Base-by-base conservation (phyloP, 495 filamentous ascomycete genomes). In the Letharia lupina region DNA sequence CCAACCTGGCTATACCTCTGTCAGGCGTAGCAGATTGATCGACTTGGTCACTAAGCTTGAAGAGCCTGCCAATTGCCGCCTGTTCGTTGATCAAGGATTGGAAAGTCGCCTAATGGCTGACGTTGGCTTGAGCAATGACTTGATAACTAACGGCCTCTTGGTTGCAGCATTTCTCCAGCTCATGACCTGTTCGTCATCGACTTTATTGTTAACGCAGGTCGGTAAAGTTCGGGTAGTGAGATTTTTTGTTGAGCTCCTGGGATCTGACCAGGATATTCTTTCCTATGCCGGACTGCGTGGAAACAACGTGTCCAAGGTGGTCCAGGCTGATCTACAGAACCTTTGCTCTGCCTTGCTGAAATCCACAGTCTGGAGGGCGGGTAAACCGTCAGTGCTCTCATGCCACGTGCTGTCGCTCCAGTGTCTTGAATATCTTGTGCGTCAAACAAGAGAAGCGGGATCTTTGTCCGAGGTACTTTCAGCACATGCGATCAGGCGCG, bases 51-150 rank as follows among this genome's bases (percentile, higher is more conserved):
- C 80, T 63, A 91, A 91, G 72, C 80, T 92, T 58, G 80, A 85
- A 58, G 82, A 93, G 31, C 83, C 84, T 61, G 74, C 78, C 13
- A 89, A 88, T 70, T 79, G 79, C 58, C 80, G 79, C n/a, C 87
- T 90, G 41, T 91, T 96, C 67, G 78, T 89, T 10, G 87, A 93
- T 58, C 85, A 89, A 67, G 84, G 84, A n/a, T 84, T 89, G 59
- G 89, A 89, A 63, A 79, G 81, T 50, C 82, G 84, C 41, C 77
- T 98, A 2, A 81, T 92, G 58, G 70, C 75, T 52, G 71, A 70
- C 60, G 67, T 74, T 28, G 69, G 70, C 50, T 68, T 63, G 35
- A 63, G 71, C 23, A 61, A 75, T 56, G 77, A 81, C 64, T 45
- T 74, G 23, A 66, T 80, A 18, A 72, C 74, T 7, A 63, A 48